Base-by-base conservation (phyloP, 2,329 filamentous ascomycete species). In the Diaporthe ilicicola region DNA sequence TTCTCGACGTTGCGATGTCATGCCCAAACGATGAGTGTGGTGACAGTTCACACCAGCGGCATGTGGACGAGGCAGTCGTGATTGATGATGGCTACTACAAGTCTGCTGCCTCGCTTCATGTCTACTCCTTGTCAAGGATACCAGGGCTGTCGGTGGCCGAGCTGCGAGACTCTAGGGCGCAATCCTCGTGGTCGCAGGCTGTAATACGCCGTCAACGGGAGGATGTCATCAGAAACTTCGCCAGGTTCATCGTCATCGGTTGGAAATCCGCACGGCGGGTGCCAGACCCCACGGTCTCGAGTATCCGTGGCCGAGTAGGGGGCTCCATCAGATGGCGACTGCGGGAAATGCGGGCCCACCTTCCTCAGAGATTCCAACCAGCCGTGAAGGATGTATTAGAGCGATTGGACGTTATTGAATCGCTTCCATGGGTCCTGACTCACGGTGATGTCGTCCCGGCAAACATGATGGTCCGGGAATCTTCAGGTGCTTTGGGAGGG, bases 391-490 rank as follows among this genome's bases (percentile, higher is more conserved):
- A 74, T 3, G 62, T 81, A 0, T 74, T 81, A 8, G 69, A 67
- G 9, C 74, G 77, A 19, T 67, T 85, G 17, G 74, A 74, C 3
- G 71, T 74, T 2, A 81, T 88, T 29, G 80, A 84, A 70, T 70
- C 69, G 8, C 78, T 89, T 4, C 88, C 88, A 0, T 86, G 89
- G 80, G 84, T 86, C 4, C 77, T 92, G 13, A 90, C 85, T 7
- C 90, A 92, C 67, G 90, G 90, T 0, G 90, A 92, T 74, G 78
- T 91, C 6, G 79, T 89, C 0, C 82, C 88, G 0, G 82, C 82
- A 2, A 92, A 92, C 71, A 83, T 92, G 53, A 83, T 91, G 75
- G 81, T 90, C 0, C 79, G 84, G 13, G 24, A 32, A 24, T 4
- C 62, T 22, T 17, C 27, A 44, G 19, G 19, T 9, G 5, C 24